A percentile compares a stretch with the other conserved stretches of the same genome.
Evolutionary conservation across 176 grass and related monocot genomes (phyloP).

Genomic region (Paspalum notatum): DNA sequence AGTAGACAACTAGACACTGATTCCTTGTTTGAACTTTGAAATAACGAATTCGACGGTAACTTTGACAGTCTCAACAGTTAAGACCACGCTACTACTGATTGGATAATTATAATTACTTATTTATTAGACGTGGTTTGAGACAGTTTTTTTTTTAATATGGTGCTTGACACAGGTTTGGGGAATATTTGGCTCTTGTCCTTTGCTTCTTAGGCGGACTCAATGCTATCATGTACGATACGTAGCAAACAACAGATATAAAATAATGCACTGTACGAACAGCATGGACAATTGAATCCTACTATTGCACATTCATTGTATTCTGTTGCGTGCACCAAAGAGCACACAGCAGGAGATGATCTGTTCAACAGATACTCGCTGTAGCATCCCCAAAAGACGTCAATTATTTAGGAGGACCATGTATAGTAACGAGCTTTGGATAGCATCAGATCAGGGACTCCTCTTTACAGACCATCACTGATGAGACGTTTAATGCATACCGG

Average conservation of each 20-base stretch:
- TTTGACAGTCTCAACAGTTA: neutral
- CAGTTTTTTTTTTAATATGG: no score
- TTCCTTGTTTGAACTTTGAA: no score
- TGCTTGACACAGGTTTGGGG: neutral
- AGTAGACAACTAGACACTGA: neutral
- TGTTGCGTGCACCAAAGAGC: neutral
- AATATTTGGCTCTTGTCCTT: neutral
- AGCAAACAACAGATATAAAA: neutral
- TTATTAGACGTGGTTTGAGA: no score
- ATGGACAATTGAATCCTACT: neutral
- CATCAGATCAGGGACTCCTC: neutral
- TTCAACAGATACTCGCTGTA: neutral
- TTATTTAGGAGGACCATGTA: slow-evolving; percentile 26
- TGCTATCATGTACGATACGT: neutral
- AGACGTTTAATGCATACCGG: slow-evolving; percentile 7
- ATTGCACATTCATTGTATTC: neutral
- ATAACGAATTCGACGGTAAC: neutral
- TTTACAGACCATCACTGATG: slow-evolving; percentile 14
- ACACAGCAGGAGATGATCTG: neutral
- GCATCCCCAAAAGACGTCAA: neutral
- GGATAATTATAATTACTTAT: no score
- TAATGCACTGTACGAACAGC: neutral
- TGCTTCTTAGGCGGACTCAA: neutral
- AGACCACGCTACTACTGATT: neutral
- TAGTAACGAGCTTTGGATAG: slow-evolving; percentile 11